Evolutionary conservation across 2,329 filamentous ascomycete genomes (phyloP).

Genomic region (Drechslerella dactyloides): DNA sequence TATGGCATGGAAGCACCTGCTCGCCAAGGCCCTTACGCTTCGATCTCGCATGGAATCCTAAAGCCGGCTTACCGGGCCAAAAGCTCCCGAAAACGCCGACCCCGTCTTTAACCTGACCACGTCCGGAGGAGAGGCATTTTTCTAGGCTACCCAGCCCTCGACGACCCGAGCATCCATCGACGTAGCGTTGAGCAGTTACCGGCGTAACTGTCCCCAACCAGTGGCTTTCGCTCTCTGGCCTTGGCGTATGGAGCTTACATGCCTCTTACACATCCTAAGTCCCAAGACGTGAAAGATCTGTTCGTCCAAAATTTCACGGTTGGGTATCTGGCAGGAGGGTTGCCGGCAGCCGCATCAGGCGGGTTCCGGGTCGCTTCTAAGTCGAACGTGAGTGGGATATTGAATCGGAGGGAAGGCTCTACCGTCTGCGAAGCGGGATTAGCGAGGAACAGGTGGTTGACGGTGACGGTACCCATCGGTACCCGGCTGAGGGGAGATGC

Average conservation of each 20-base stretch:
- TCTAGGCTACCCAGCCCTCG: background rate
- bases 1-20: background rate
- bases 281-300: background rate
- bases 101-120: background rate
- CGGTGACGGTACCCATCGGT: conserved; percentile 14
- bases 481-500: background rate
- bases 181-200: background rate
- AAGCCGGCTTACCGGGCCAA: background rate
- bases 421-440: conserved; percentile 16
- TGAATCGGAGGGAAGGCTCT: conserved; percentile 13
- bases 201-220: conserved; percentile 6
- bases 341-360: background rate
- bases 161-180: conserved; percentile 5
- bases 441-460: conserved; percentile 19
- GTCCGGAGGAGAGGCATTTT: background rate
- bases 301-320: conserved; percentile 18
- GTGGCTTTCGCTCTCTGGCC: conserved; percentile 9
- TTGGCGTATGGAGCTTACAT: conserved; percentile 22
- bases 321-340: conserved; percentile 12
- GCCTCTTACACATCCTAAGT: conserved; percentile 13
- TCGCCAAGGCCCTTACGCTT: background rate
- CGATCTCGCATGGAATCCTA: background rate
- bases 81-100: background rate
- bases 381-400: conserved; percentile 29
- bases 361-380: conserved; percentile 21